These are phyloP conservation scores for Wickerhamomyces chaumierensis DNA, from an alignment of 805 yeast genomes.

Conservation along the genomic window DNA sequence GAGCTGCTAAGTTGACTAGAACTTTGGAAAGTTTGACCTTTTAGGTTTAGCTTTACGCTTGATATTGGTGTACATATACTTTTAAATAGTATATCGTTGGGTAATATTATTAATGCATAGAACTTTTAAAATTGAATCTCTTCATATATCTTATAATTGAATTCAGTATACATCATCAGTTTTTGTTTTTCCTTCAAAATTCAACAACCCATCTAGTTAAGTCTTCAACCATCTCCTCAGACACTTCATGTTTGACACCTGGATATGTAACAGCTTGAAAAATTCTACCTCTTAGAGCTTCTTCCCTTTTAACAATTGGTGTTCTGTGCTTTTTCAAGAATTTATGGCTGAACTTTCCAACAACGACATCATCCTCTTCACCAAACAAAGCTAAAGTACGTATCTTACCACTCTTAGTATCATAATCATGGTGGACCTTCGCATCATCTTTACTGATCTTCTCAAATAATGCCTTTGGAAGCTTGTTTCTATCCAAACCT, in stretches of 20 bases:
- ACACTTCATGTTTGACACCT: conserved; percentile 10
- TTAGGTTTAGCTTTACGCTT: no score
- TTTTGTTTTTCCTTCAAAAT: conserved; percentile 1
- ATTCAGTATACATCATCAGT: no score
- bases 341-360: conserved; percentile 4
- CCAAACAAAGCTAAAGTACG: conserved; percentile 14
- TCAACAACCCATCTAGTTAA: conserved; percentile 10
- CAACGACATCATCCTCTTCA: conserved; percentile 8
- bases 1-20: conserved; percentile 53
- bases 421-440: conserved; percentile 6
- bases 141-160: no score
- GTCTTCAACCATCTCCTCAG: conserved; percentile 10
- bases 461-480: conserved; percentile 6
- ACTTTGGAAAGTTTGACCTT: conserved; percentile 56
- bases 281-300: background rate
- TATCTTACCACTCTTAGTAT: conserved; percentile 1
- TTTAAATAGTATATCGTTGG: no score
- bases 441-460: conserved; percentile 8
- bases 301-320: background rate
- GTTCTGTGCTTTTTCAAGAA: conserved; percentile 6
- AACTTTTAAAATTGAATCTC: no score
- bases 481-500: background rate
- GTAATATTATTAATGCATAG: no score
- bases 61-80: no score
- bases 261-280: conserved; percentile 10